phyloP scores from a whole-genome alignment of 1,284 basidiomycete species.

The Polyporus tsugae region DNA sequence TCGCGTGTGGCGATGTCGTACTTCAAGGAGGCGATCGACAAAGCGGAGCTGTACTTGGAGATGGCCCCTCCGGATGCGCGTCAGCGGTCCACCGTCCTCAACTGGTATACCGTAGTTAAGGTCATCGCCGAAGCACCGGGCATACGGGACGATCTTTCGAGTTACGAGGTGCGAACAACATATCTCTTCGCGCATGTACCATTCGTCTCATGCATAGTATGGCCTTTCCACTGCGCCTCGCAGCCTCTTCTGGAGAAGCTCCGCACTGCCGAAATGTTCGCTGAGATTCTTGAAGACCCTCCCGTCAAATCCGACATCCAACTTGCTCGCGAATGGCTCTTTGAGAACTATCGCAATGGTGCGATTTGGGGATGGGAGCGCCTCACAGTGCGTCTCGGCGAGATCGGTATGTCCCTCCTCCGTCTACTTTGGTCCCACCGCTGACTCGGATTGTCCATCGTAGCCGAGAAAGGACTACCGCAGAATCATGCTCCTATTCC shows the following conservation, averaged over 20 bases:
- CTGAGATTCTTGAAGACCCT: not conserved
- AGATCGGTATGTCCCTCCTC: not conserved
- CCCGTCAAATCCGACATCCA: not conserved
- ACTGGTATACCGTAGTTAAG: not conserved
- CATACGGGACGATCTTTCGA: not conserved
- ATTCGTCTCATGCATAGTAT: not conserved
- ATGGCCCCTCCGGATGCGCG: not conserved
- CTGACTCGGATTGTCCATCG: not conserved
- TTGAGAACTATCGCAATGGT: not conserved
- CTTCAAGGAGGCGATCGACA: not conserved
- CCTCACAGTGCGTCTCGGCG: not conserved
- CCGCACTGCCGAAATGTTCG: not conserved
- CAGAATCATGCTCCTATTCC: not conserved
- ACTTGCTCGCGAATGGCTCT: not conserved
- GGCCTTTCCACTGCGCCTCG: not conserved
- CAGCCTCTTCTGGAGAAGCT: not conserved
- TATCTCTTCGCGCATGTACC: not conserved
- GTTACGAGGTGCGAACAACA: not conserved
- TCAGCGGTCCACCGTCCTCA: not conserved
- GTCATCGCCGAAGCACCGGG: not conserved
- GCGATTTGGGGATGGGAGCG: not conserved
- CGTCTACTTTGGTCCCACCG: no score
- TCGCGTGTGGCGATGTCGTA: not conserved
- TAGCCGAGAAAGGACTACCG: not conserved
- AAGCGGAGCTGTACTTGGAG: not conserved